Evolutionary conservation across 2,329 filamentous ascomycete species (phyloP), one percentile per base, ranked within the genome.

Genomic region (Rachicladosporium sp.): DNA sequence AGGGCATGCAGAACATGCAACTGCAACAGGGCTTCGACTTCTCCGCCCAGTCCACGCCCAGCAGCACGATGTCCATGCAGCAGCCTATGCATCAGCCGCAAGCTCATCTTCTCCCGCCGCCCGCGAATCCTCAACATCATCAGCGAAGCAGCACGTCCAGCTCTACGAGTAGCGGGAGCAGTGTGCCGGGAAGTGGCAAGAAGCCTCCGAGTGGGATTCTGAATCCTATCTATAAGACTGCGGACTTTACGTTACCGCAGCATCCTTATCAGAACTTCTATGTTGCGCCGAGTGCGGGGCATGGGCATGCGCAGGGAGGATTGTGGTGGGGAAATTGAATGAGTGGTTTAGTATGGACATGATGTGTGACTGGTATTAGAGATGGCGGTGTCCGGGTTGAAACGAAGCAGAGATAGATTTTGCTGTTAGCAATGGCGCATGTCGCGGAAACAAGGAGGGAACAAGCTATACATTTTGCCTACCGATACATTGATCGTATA

Each of bases 211-310:
- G 59, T 2, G 73, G 71, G 5, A 73, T 77, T 31, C 62, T 80
- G 4, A 89, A 89, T 52, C 84, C 84, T 1, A 61, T 89, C 31
- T 71, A 80, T 48, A 76, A 74, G 15, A 69, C 69, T 15, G 83
- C 82, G 1, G 82, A 91, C 54, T 91, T 91, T 57, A 80, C 70
- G 15, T 68, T 80, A 49, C 80, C 82, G 3, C 79, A 85, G 47
- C 83, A 88, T 60, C 84, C 86, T 1, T 93, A 91, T 54, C 80
- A 85, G 54, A 77, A 78, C 37, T 80, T 80, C 61, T 93, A 89
- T 51, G 78, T 86, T 46, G 79, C 82, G 29, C 82, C 83, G 1
- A 81, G 15, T 21, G 37, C 40, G 3, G 40, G 40, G 8, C 32
- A 42, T 32, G 40, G 40, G 15, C 35, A 42, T 33, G 35, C 40